Conservation (phyloP, 2,329 filamentous ascomycete species). For the Keithomyces neogunnii region DNA sequence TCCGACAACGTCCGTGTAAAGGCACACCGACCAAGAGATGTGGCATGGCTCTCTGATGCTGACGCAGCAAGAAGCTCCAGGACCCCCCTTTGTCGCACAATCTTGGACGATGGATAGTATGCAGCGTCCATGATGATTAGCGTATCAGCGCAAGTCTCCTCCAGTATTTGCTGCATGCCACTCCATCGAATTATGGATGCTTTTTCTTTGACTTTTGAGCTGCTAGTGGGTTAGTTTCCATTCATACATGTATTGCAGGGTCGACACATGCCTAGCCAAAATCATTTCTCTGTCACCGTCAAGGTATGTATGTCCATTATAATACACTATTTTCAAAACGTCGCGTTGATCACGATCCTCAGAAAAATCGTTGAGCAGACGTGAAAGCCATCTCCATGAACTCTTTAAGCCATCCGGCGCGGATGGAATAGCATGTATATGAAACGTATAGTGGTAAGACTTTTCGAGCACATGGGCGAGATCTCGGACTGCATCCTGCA, state of each 20-base stretch:
- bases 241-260: conserved; percentile 9
- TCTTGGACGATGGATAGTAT: conserved; percentile 46
- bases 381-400: conserved; percentile 45
- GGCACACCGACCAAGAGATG: conserved; percentile 37
- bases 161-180: conserved; percentile 46
- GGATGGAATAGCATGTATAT: conserved; percentile 41
- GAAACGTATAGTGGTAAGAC: conserved; percentile 42
- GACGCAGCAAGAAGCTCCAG: conserved; percentile 49
- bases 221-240: conserved; percentile 15
- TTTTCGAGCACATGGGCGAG: conserved; percentile 42
- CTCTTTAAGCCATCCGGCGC: conserved; percentile 37
- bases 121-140: conserved; percentile 51
- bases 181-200: conserved; percentile 45
- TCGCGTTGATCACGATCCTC: conserved; percentile 46
- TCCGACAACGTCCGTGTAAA: conserved; percentile 45
- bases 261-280: conserved; percentile 40
- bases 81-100: conserved; percentile 43
- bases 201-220: conserved; percentile 37
- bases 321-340: conserved; percentile 50
- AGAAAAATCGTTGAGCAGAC: conserved; percentile 43
- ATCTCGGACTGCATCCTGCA: conserved; percentile 35
- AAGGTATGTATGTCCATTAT: conserved; percentile 45
- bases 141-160: conserved; percentile 46
- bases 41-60: conserved; percentile 42
- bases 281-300: conserved; percentile 50